Percentiles rank a stretch among this genome's conserved stretches.
These are phyloP conservation scores for Aspergillus pseudoterreus DNA, from an alignment of 2,329 filamentous ascomycete genomes.

Conservation along the genomic window DNA sequence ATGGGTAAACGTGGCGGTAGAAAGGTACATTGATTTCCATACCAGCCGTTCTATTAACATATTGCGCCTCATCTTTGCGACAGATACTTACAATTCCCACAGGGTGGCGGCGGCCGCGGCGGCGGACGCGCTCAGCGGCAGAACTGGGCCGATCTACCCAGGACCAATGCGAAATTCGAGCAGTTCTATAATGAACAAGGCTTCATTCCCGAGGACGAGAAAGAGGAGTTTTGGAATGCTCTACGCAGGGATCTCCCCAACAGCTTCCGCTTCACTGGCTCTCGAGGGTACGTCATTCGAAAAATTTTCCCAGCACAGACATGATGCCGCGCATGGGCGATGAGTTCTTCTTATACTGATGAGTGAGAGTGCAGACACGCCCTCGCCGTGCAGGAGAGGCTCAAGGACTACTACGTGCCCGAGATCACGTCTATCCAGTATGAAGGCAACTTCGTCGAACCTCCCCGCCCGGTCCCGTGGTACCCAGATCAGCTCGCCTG, in stretches of 20 bases:
- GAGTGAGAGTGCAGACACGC: slow-evolving; percentile 63
- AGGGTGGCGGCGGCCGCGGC: slow-evolving; percentile 43
- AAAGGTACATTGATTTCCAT: slow-evolving; percentile 17
- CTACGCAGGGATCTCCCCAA: slow-evolving; percentile 85
- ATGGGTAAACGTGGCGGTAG: slow-evolving; percentile 30
- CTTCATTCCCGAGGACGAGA: slow-evolving; percentile 73
- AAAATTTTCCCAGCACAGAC: slow-evolving; percentile 4
- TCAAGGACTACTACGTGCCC: slow-evolving; percentile 85
- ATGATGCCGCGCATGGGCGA: background rate
- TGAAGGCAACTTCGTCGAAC: slow-evolving; percentile 76
- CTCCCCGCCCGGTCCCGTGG: slow-evolving; percentile 80
- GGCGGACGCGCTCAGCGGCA: slow-evolving; percentile 28
- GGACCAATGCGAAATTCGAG: slow-evolving; percentile 81
- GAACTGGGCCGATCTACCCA: slow-evolving; percentile 62
- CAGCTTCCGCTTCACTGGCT: slow-evolving; percentile 96
- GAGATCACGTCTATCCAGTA: slow-evolving; percentile 80
- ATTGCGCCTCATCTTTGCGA: background rate
- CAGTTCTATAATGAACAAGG: slow-evolving; percentile 78
- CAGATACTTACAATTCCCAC: slow-evolving; percentile 6
- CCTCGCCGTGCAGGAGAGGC: slow-evolving; percentile 81
- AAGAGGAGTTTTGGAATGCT: slow-evolving; percentile 76
- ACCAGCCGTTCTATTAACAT: background rate
- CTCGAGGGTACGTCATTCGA: slow-evolving; percentile 65
- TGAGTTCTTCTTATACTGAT: background rate
- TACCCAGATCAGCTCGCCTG: slow-evolving; percentile 94